These are phyloP conservation scores for Venturia nashicola DNA, from an alignment of 2,329 filamentous ascomycete species.

Conservation along the genomic window DNA sequence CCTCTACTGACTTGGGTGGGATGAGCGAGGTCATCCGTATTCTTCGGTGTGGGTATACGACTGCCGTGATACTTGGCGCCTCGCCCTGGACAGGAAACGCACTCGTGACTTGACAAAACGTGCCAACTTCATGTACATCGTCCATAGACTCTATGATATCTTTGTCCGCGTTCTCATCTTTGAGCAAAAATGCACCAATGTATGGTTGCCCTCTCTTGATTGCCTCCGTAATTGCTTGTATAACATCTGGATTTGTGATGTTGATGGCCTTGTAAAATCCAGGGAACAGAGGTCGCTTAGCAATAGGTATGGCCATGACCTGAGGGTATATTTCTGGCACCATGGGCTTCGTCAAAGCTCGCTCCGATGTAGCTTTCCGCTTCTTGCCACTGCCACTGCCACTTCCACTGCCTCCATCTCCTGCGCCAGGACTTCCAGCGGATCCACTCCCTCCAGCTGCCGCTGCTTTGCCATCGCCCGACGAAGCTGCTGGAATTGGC, in stretches of 20 bases:
- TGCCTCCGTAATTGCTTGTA: constrained; percentile 86
- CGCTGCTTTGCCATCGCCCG: constrained; percentile 45
- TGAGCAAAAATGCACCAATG: constrained; percentile 91
- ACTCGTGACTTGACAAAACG: constrained; percentile 96
- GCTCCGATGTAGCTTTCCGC: constrained; percentile 59
- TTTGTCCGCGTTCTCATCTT: constrained; percentile 86
- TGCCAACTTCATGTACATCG: constrained; percentile 90
- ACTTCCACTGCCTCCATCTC: constrained; percentile 37
- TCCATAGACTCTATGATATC: constrained; percentile 83
- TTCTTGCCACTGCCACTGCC: constrained; percentile 59
- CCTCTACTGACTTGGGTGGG: constrained; percentile 40
- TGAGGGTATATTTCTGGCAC: constrained; percentile 95
- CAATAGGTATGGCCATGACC: constrained; percentile 93
- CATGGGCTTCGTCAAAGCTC: constrained; percentile 71
- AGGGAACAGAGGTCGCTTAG: constrained; percentile 84
- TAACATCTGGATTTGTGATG: constrained; percentile 84
- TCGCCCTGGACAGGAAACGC: constrained; percentile 85
- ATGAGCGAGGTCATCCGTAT: constrained; percentile 82
- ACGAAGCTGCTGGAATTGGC: constrained; percentile 38
- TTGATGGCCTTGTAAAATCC: constrained; percentile 99
- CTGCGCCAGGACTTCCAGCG: constrained; percentile 37
- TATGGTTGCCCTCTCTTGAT: constrained; percentile 96
- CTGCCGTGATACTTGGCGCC: constrained; percentile 74
- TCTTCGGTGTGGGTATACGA: constrained; percentile 88
- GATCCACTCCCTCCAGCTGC: constrained; percentile 37